A percentile compares a stretch with the other conserved stretches of the same genome.
Conservation (phyloP, 371 early-diverging fungal species). For the Apophysomyces ossiformis region DNA sequence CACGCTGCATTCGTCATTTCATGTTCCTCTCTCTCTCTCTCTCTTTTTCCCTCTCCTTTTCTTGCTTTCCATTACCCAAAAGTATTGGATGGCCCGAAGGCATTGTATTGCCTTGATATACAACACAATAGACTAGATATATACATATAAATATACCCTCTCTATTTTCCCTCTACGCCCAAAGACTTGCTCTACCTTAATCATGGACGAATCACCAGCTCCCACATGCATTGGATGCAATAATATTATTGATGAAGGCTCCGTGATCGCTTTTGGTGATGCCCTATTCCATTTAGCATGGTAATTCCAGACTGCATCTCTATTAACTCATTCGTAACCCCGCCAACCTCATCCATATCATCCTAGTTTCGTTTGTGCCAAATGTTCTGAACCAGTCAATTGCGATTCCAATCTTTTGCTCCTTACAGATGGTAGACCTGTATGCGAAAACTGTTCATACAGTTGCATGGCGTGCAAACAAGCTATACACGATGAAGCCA, state of each 20-base stretch:
- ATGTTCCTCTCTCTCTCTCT: conserved; percentile 12
- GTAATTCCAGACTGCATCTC: conserved; percentile 39
- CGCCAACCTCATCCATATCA: background rate
- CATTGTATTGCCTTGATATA: conserved; percentile 39
- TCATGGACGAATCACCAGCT: conserved; percentile 24
- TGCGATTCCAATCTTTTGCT: conserved; percentile 77
- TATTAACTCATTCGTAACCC: background rate
- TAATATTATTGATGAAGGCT: conserved; percentile 72
- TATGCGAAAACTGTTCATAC: conserved; percentile 87
- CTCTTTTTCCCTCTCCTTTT: conserved; percentile 8
- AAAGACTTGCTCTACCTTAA: background rate
- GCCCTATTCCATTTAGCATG: conserved; percentile 80
- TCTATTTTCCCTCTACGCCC: background rate
- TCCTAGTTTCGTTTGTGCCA: conserved; percentile 75
- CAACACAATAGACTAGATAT: background rate
- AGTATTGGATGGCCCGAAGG: conserved; percentile 72
- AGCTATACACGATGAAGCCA: conserved; percentile 85
- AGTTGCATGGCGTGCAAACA: conserved; percentile 78
- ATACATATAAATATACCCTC: conserved; percentile 5
- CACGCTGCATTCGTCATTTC: conserved; percentile 2
- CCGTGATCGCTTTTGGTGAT: conserved; percentile 81
- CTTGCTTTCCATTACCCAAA: conserved; percentile 30
- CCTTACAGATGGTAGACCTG: conserved; percentile 79
- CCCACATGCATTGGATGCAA: conserved; percentile 74
- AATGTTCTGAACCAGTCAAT: conserved; percentile 72